Evolutionary conservation across 164 flowering plant genomes (phyloP), one percentile per base, ranked within the genome.

Genomic region (Taxillus chinensis): DNA sequence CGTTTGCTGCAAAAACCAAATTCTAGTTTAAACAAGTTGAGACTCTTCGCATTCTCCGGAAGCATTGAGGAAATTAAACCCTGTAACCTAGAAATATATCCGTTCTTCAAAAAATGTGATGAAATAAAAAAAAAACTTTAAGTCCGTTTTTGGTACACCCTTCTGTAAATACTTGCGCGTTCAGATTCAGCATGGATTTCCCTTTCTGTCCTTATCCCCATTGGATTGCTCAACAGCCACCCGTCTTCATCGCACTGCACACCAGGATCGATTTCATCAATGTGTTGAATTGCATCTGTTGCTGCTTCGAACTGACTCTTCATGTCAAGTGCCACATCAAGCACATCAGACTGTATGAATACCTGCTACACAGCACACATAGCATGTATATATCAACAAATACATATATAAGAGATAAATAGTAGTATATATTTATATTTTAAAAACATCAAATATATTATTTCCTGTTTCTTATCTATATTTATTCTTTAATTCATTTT

Each of bases 161-260:
- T 85, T 77, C 97, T 68, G 73, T 86, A 93, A 37, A 93, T 77
- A 71, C 67, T 82, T 57, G 82, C 87, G 64, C 97, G 92, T 82
- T 88, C 96, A 57, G 68, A 71, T 71, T 90, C 92, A 7, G 96
- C 97, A 78, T 90, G 96, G 60, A 93, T 85, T 78, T 93, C 97
- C 69, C 98, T 84, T 67, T 93, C 97, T 0, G 96, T 86, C 70
- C 96, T 73, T 67, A 88, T 90, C 12, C 96, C 97, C 90, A 93
- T 75, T 50, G 97, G 97, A 68, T 86, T 90, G 9, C 60, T 70
- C 63, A 83, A 45, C 57, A 90, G 64, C 97, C 98, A 93, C 59
- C 97, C 90, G 5, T 85, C 79, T 7, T 50, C 27, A 56, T 88
- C 96, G 61, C 93, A 88, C 10, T 37, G 6, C 8, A 78, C 27